These are phyloP conservation scores for Macroventuria anomochaeta DNA, from an alignment of 2,329 filamentous ascomycete genomes.

Conservation along the genomic window DNA sequence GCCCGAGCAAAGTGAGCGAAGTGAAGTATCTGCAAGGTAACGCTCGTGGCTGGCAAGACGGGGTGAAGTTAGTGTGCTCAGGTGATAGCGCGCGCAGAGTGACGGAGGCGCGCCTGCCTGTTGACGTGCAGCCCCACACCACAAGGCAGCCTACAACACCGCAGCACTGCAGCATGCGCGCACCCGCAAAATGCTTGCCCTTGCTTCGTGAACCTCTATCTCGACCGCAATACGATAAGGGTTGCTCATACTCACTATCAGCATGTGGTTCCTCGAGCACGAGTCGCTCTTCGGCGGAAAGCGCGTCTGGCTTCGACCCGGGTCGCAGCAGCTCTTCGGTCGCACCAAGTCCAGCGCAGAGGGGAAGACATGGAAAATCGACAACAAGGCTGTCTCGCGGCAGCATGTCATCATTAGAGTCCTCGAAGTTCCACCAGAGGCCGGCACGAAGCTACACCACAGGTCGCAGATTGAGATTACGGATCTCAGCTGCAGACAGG, in stretches of 20 bases:
- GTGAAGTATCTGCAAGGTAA: too few species aligned
- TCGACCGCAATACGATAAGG: slow-evolving; percentile 9
- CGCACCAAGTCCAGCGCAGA: slow-evolving; percentile 67
- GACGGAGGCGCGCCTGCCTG: slow-evolving; percentile 5
- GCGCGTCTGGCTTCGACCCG: slow-evolving; percentile 83
- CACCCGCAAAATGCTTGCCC: neutral
- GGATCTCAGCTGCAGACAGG: slow-evolving; percentile 80
- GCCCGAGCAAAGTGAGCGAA: too few species aligned
- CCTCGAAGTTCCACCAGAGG: slow-evolving; percentile 66
- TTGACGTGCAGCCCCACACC: slow-evolving; percentile 14
- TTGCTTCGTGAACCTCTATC: neutral
- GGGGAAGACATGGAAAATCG: slow-evolving; percentile 62
- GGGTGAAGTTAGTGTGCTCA: slow-evolving; percentile 8
- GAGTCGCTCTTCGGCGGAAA: slow-evolving; percentile 64
- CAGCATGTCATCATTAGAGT: slow-evolving; percentile 85
- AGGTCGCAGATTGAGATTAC: slow-evolving; percentile 75
- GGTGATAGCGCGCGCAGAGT: slow-evolving; percentile 14
- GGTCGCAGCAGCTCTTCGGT: slow-evolving; percentile 84
- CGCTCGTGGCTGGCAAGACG: neutral
- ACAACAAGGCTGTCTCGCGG: slow-evolving; percentile 83
- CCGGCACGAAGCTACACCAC: slow-evolving; percentile 68
- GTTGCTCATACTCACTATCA: neutral
- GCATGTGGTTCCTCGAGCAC: slow-evolving; percentile 64
- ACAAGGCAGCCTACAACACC: slow-evolving; percentile 5
- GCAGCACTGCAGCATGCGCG: neutral